A percentile compares a stretch with the other conserved stretches of the same genome.
Conservation (phyloP, 2,329 filamentous ascomycete genomes). For the Aureobasidium melanogenum region DNA sequence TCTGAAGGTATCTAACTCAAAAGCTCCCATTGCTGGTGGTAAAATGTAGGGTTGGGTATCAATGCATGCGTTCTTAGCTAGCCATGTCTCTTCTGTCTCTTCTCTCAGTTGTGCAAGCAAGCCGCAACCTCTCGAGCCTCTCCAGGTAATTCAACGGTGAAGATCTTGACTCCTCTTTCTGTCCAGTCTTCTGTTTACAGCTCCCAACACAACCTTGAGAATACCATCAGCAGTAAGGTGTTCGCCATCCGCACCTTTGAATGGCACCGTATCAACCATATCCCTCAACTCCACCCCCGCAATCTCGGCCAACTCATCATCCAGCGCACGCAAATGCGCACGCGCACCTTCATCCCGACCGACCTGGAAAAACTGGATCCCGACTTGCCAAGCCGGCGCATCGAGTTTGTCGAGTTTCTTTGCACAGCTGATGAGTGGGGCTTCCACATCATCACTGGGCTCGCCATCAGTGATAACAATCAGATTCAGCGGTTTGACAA, state of each 20-base stretch:
- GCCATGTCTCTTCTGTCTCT: not conserved
- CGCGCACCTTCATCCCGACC: conserved; percentile 61
- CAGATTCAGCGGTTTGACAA: conserved; percentile 73
- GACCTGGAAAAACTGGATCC: conserved; percentile 94
- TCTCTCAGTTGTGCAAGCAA: no score
- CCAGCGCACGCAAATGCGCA: conserved; percentile 59
- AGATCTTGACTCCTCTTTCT: conserved; percentile 30
- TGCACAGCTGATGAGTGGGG: conserved; percentile 57
- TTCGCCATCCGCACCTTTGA: conserved; percentile 45
- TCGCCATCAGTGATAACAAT: conserved; percentile 89
- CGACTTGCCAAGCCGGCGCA: conserved; percentile 72
- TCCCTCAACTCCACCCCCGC: conserved; percentile 57
- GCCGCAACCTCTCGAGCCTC: not conserved
- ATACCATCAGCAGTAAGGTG: conserved; percentile 60
- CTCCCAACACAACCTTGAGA: conserved; percentile 73
- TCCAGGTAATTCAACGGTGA: conserved; percentile 13
- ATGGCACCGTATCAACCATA: conserved; percentile 87
- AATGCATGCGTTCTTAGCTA: not conserved
- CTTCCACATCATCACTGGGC: conserved; percentile 70
- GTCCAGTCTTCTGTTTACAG: conserved; percentile 61
- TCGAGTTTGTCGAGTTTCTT: conserved; percentile 59
- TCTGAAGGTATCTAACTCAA: no score
- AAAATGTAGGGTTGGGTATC: not conserved
- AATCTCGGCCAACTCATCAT: conserved; percentile 57
- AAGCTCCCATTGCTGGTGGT: no score